phyloP scores from a whole-genome alignment of 257 asterid species.

The Coffea eugenioides region DNA sequence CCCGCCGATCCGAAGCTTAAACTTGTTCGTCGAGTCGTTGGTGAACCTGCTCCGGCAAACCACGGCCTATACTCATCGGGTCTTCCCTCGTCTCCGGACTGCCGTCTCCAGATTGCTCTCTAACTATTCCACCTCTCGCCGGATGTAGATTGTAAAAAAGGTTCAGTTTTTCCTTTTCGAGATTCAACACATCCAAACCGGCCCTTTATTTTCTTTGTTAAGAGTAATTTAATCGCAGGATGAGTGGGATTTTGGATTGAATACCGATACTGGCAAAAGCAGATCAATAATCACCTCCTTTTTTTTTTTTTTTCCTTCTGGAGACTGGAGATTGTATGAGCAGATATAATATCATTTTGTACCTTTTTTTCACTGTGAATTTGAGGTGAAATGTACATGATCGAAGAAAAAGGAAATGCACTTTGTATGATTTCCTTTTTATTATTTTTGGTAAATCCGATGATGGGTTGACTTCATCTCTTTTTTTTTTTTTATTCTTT shows the following conservation, averaged over 20 bases:
- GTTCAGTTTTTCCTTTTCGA: background rate
- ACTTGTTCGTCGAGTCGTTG: constrained; percentile 31
- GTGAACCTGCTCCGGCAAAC: constrained; percentile 28
- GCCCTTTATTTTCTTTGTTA: background rate
- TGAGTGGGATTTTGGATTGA: background rate
- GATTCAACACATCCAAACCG: constrained; percentile 3
- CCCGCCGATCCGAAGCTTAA: constrained; percentile 37
- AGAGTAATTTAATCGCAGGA: background rate
- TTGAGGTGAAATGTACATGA: constrained; percentile 9
- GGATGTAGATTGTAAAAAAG: background rate
- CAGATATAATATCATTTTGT: background rate
- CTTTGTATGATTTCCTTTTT: background rate
- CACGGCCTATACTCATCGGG: constrained; percentile 10
- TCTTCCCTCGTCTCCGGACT: constrained; percentile 27
- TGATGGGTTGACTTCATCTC: constrained; percentile 4
- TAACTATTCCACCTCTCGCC: background rate
- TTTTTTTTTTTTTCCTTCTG: background rate
- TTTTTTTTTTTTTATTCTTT: background rate
- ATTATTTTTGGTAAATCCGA: background rate
- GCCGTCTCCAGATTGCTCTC: constrained; percentile 26
- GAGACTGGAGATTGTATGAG: background rate
- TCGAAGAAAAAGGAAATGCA: background rate
- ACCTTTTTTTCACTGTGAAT: background rate
- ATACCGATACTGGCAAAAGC: background rate
- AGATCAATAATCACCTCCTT: background rate